Evolutionary conservation across 2,329 filamentous ascomycete genomes (phyloP), one percentile per base, ranked within the genome.

Genomic region (Helotiales sp.): DNA sequence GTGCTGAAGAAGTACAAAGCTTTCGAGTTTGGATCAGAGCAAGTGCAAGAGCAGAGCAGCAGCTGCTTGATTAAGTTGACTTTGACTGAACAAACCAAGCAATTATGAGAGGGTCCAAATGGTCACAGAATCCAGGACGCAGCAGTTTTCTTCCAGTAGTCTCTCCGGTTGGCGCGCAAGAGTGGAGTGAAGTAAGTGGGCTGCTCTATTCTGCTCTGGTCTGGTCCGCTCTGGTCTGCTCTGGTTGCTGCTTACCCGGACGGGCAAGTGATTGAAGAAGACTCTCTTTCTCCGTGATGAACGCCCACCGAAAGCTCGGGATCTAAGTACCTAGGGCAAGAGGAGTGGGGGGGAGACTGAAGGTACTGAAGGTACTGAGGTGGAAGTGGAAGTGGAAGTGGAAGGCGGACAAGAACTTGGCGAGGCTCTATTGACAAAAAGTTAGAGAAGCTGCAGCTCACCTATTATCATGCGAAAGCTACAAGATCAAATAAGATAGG

Each of bases 161-260:
- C 32, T 57, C 20, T 40, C 34, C 30, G 54, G 30, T 57, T 57
- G 54, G 32, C 54, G 54, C 54, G 54, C 54, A 57, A 57, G 54
- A 57, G 54, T 37, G 54, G 54, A 57, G 17, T 37, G 30, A 13
- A 34, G 15, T 30, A 26, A 52, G 49, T 30, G 49, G 17, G n/a
- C 17, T 45, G 40, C 37, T 40, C 37, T n/a, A n/a, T n/a, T n/a
- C n/a, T n/a, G n/a, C n/a, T n/a, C n/a, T n/a, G n/a, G n/a, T n/a
- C n/a, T n/a, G n/a, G n/a, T n/a, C n/a, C n/a, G n/a, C n/a, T n/a
- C n/a, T n/a, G n/a, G n/a, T n/a, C n/a, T n/a, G n/a, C 37, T 8
- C 7, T 45, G 40, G 40, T 45, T 45, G 37, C 37, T 40, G 37
- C 40, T 52, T 52, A 30, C 49, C 49, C 24, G 26, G 49, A 52